Base-by-base conservation (phyloP, 805 yeast species). In the Metschnikowia lochheadii region DNA sequence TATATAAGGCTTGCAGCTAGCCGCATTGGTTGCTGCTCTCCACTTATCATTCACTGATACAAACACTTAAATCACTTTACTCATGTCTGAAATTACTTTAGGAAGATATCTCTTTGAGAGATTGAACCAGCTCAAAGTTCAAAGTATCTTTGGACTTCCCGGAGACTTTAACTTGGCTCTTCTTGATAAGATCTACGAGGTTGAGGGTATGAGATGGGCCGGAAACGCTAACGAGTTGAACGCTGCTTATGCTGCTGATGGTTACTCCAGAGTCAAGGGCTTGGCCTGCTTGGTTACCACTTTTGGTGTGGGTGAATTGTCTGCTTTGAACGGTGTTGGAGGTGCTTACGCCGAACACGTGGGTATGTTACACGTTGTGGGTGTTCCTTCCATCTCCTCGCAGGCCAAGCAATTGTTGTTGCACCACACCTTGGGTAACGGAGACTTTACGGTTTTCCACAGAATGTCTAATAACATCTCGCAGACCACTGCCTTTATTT, bases 281-380 rank as follows among this genome's bases (percentile, higher is more conserved):
- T 70, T 87, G 65, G 80, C 86, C 54, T 84, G 87, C 59, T 58
- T 88, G 46, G 77, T 87, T 63, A 88, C 96, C 66, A 88, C 96
- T 46, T 88, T 88, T 66, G 96, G 96, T 71, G 96, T 88, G 50
- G 96, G 96, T 67, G 96, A 87, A 69, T 77, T 87, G 63, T 79
- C 87, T 29, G 92, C 95, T 11, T 75, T 87, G 61, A 87, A 87
- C 69, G 96, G 94, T 61, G 79, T 89, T 64, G 96, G 91, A 41
- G 96, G 96, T 61, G 77, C 94, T 47, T 88, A 82, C 71, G 91
- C 96, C 56, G 96, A 89, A 70, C 95, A 88, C 70, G 91, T 89
- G 55, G 94, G 94, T 61, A 69, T 87, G 58, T 72, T 88, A 57
- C 95, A 88, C 72, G 80, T 88, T 60, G 96, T 88, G 40, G 96